Evolutionary conservation across 1,139 yeast genomes (phyloP).

Genomic region (Taiozyma sp.): DNA sequence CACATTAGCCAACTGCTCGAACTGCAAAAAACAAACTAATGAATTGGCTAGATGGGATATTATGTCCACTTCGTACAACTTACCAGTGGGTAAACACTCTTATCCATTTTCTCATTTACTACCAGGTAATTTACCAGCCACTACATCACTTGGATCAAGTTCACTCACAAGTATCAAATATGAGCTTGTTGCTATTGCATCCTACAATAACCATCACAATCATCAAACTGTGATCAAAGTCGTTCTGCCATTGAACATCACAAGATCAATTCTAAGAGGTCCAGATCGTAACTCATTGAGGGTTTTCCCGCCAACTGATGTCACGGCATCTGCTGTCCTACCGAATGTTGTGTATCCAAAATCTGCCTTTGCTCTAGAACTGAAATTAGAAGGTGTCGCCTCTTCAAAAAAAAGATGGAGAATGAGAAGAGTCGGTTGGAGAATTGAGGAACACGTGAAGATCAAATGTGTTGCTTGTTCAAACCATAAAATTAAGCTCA

Average conservation of each 20-base stretch:
- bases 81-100: constrained; percentile 66
- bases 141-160: constrained; percentile 55
- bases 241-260: constrained; percentile 63
- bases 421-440: constrained; percentile 85
- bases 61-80: constrained; percentile 46
- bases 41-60: constrained; percentile 90
- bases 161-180: constrained; percentile 59
- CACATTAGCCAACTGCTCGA: constrained; percentile 45
- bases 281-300: constrained; percentile 84
- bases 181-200: constrained; percentile 62
- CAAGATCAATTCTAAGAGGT: constrained; percentile 74
- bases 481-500: constrained; percentile 45
- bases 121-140: constrained; percentile 89
- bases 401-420: constrained; percentile 73
- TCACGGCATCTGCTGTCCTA: constrained; percentile 77
- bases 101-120: constrained; percentile 92
- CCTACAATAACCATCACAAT: constrained; percentile 30
- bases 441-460: constrained; percentile 76
- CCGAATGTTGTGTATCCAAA: constrained; percentile 91
- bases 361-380: constrained; percentile 75
- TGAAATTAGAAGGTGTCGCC: constrained; percentile 75
- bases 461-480: constrained; percentile 54
- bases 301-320: constrained; percentile 93
- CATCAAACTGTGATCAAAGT: constrained; percentile 19
- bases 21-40: constrained; percentile 48